Conservation (phyloP, 495 filamentous ascomycete species). For the Astrothelium subdiscretum region DNA sequence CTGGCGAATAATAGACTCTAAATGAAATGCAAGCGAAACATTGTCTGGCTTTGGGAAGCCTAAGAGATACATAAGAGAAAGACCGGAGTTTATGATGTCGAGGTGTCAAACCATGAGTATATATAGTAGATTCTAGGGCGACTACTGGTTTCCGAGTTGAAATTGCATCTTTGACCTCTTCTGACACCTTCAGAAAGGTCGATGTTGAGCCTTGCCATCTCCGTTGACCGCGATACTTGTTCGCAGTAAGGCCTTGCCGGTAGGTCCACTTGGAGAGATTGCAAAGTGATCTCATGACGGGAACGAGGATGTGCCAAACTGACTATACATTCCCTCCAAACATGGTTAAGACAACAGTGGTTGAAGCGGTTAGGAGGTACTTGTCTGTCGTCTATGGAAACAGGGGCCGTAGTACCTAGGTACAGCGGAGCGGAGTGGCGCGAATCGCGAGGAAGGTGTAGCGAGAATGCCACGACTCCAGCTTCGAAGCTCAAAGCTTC, state of each 20-base stretch:
- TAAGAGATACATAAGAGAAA: conserved; percentile 31
- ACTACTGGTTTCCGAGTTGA: conserved; percentile 63
- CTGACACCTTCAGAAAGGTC: conserved; percentile 57
- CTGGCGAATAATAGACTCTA: conserved; percentile 65
- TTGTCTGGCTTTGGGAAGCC: conserved; percentile 82
- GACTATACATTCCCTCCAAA: too few species aligned
- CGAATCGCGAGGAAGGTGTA: not conserved
- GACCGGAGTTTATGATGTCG: not conserved
- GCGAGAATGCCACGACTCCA: not conserved
- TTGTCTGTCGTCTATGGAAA: too few species aligned
- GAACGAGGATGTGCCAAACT: too few species aligned
- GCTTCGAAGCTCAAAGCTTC: not conserved
- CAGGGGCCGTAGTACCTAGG: too few species aligned
- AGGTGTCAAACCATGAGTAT: conserved; percentile 53
- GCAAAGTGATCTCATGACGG: not conserved
- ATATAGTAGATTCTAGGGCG: conserved; percentile 85
- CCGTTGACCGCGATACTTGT: not conserved
- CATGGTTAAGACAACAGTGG: too few species aligned
- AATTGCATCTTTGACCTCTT: conserved; percentile 71
- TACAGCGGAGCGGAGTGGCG: too few species aligned
- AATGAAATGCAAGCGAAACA: conserved; percentile 50
- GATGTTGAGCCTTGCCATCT: conserved; percentile 25
- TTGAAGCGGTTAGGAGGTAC: too few species aligned
- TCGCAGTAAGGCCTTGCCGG: not conserved
- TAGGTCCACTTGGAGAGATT: not conserved